Base-by-base conservation (phyloP, 768 basidiomycete genomes). In the Leccinum obscurum region DNA sequence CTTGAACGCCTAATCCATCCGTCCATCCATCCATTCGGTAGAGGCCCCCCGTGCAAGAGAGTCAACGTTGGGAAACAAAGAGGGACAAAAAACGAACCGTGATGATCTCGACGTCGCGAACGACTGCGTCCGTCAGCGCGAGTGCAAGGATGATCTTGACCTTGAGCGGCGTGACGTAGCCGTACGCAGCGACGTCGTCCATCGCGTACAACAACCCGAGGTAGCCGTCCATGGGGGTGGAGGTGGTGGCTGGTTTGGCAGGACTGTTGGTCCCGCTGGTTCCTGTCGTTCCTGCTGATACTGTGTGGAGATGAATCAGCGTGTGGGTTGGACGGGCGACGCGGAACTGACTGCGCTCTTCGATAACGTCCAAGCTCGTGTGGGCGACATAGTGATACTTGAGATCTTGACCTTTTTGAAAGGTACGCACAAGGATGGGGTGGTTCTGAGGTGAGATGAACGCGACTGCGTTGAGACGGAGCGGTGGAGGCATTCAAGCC, bases 351-450 rank as follows among this genome's bases (percentile, higher is more conserved):
- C 93, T 85, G 80, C 92, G 87, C 77, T 95, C 93, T 68, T 96
- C 94, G 66, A 96, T 86, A 58, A 94, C 89, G 74, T 96, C 93
- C 66, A 96, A 76, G 57, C 89, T 89, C 22, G 91, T 94, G 73
- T 96, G 93, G 0, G 93, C 92, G 58, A 94, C 86, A 64, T 94
- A 95, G 75, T 95, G 91, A 68, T 93, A 95, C 70, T 93, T 93
- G 64, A 94, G 80, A 57, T 83, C 81, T 62, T 84, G 81, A 32
- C 80, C 77, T 44, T 83, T 81, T 32, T 80, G 76, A 70, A 92
- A 92, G 4, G 88, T 85, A 48, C 87, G 87, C 58, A 94, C 83
- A 64, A 93, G 79, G 58, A 94, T 90, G 20, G 83, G 73, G 63
- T 91, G 85, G 70, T 93, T 93, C 69, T 89, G 87, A 1, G 90